Evolutionary conservation across 2,329 filamentous ascomycete species (phyloP).

Genomic region (Sclerotinia sclerotiorum): DNA sequence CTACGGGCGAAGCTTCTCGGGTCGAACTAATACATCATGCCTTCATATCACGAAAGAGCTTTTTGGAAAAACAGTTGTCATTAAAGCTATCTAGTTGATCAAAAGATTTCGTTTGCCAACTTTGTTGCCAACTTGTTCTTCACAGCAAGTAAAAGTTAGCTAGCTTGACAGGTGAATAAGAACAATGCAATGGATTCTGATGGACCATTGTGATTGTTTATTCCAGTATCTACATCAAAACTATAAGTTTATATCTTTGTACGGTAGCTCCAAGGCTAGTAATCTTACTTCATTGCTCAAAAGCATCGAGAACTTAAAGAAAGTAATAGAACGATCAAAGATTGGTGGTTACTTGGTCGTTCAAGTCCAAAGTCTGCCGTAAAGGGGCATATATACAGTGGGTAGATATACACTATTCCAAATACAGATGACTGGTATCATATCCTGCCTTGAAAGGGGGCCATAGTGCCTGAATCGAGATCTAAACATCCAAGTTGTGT

Average conservation of each 20-base stretch:
- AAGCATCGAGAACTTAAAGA: too few relatives aligned
- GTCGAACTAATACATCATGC: not conserved
- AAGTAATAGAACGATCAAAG: not conserved
- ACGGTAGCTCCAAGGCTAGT: not conserved
- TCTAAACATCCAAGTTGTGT: not conserved
- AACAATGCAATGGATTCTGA: not conserved
- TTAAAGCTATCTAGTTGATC: not conserved
- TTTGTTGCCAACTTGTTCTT: too few relatives aligned
- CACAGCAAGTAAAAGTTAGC: not conserved
- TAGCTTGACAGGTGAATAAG: not conserved
- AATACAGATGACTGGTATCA: not conserved
- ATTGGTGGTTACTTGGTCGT: not conserved
- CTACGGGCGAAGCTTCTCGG: not conserved
- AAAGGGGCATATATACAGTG: not conserved
- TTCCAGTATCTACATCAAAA: not conserved
- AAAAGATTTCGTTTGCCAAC: not conserved
- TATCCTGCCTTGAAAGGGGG: not conserved
- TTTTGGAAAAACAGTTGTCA: too few relatives aligned
- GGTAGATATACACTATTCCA: not conserved
- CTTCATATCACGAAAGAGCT: fast-evolving
- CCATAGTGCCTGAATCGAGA: not conserved
- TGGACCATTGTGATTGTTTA: not conserved
- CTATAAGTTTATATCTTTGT: not conserved
- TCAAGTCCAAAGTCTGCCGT: not conserved
- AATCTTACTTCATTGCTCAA: too few relatives aligned